Conservation (phyloP, 164 flowering plant genomes). For the Amborella trichopoda region DNA sequence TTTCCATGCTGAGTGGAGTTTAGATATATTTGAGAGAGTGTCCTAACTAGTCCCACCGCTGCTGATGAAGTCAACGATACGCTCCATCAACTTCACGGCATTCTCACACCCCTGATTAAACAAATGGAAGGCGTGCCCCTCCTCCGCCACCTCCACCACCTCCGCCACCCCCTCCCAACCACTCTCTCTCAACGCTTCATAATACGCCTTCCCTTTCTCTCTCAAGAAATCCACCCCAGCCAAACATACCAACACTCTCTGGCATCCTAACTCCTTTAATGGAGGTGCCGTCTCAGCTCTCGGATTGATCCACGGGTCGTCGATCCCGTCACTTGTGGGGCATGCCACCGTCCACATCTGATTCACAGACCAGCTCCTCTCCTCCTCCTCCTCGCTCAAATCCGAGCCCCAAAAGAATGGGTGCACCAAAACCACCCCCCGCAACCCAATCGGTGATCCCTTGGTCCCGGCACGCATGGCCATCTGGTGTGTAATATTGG, state of each 20-base stretch:
- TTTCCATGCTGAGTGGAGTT: too few species aligned
- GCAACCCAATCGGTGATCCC: not conserved
- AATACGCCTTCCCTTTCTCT: conserved; percentile 16
- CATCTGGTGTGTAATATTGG: conserved; percentile 22
- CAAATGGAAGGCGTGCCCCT: conserved; percentile 30
- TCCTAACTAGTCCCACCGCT: too few species aligned
- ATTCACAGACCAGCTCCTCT: not conserved
- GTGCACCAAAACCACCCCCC: not conserved
- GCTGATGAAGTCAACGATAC: conserved; percentile 5
- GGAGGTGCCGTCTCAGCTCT: conserved; percentile 8
- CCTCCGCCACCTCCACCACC: conserved; percentile 19
- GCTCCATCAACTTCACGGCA: conserved; percentile 5
- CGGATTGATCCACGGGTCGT: conserved; percentile 22
- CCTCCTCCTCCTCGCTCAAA: not conserved
- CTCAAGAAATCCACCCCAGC: conserved; percentile 30
- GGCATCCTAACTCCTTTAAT: conserved; percentile 12
- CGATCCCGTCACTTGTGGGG: conserved; percentile 8
- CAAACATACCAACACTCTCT: conserved; percentile 20
- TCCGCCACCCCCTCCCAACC: conserved; percentile 30
- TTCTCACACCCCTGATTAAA: conserved; percentile 11
- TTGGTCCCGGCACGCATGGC: conserved; percentile 13
- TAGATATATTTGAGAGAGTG: too few species aligned
- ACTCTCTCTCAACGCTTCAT: conserved; percentile 15
- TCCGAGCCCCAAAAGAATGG: not conserved
- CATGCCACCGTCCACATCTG: conserved; percentile 9